These are phyloP conservation scores for Myxozyma udenii DNA, from an alignment of 805 yeast genomes.

Conservation along the genomic window DNA sequence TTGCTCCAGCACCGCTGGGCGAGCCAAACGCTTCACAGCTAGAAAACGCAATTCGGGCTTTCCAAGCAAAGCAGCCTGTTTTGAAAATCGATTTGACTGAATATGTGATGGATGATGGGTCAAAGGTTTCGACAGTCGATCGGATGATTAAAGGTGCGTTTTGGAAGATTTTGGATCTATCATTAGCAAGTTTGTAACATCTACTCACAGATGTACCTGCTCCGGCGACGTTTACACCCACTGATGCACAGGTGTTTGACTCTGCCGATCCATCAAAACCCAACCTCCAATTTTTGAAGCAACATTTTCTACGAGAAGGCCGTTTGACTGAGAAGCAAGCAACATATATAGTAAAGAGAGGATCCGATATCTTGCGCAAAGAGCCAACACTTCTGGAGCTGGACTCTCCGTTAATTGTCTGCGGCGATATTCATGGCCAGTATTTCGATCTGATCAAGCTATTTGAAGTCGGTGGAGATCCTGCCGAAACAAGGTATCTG, in stretches of 20 bases:
- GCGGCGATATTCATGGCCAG: slow-evolving; percentile 98
- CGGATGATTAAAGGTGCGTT: slow-evolving; percentile 46
- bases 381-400: slow-evolving; percentile 81
- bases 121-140: slow-evolving; percentile 52
- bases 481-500: slow-evolving; percentile 68
- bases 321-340: slow-evolving; percentile 71
- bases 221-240: slow-evolving; percentile 63
- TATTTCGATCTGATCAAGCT: slow-evolving; percentile 83
- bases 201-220: slow-evolving; percentile 49
- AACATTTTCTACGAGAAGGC: slow-evolving; percentile 80
- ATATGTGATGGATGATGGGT: slow-evolving; percentile 59
- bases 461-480: slow-evolving; percentile 91
- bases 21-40: slow-evolving; percentile 31
- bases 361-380: slow-evolving; percentile 56
- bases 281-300: slow-evolving; percentile 62
- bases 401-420: slow-evolving; percentile 90
- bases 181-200: not conserved
- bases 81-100: slow-evolving; percentile 44
- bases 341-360: slow-evolving; percentile 58
- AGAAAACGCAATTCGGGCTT: slow-evolving; percentile 40
- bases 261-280: slow-evolving; percentile 57
- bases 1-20: too few species aligned
- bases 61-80: slow-evolving; percentile 36
- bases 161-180: not conserved
- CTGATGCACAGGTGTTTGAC: slow-evolving; percentile 63